phyloP scores from a whole-genome alignment of 345 rosid genomes.

The Melaleuca quinquenervia region DNA sequence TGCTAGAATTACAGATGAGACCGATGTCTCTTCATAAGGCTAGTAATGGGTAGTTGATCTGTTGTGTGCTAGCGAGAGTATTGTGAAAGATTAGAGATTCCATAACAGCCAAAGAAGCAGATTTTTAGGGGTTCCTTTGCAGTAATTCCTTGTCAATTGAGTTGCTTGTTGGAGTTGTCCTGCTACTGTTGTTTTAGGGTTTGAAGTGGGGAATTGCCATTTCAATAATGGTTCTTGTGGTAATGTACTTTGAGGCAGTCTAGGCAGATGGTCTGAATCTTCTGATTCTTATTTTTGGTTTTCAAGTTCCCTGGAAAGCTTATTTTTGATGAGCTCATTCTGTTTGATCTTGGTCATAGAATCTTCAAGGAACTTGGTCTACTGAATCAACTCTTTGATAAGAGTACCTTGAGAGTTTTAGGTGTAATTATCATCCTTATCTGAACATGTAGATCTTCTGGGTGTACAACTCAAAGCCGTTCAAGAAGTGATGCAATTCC shows the following conservation, averaged over 20 bases:
- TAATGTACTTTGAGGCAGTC: background rate
- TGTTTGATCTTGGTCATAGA: background rate
- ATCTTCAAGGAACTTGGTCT: background rate
- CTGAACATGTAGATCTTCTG: background rate
- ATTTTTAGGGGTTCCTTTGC: background rate
- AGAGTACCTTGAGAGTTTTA: background rate
- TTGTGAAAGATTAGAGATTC: background rate
- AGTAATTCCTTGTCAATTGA: background rate
- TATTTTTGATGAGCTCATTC: background rate
- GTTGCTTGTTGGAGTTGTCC: background rate
- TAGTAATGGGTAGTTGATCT: background rate
- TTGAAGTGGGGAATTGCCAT: background rate
- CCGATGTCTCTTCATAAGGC: background rate
- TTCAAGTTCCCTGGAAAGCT: background rate
- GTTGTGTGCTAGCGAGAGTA: background rate
- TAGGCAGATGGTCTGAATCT: background rate
- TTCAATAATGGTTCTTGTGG: background rate
- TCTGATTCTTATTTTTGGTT: background rate
- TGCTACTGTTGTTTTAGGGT: background rate
- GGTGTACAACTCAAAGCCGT: background rate
- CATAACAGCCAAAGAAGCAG: background rate
- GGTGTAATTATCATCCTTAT: background rate
- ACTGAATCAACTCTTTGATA: background rate
- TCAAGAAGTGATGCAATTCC: background rate
- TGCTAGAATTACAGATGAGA: background rate